Conservation (phyloP, 305 asterid species). For the Euphrasia arctica region DNA sequence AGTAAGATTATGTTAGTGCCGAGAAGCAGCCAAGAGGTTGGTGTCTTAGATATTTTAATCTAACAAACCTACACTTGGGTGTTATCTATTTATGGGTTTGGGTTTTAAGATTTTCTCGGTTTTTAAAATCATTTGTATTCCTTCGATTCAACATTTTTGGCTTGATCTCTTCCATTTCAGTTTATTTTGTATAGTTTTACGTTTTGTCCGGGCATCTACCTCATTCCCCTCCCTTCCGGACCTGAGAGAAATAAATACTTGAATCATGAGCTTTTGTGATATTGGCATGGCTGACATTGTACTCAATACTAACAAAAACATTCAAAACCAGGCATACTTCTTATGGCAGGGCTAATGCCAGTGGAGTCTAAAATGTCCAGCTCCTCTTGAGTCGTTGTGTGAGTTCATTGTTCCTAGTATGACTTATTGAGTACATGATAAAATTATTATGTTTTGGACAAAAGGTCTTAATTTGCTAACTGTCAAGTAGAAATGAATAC, state of each 20-base stretch:
- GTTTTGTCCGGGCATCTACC: not conserved
- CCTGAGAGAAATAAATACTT: not conserved
- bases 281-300: not conserved
- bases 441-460: not conserved
- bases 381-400: constrained; percentile 9
- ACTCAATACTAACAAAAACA: not conserved
- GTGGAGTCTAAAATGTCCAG: not conserved
- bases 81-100: constrained; percentile 7
- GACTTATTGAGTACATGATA: constrained; percentile 2
- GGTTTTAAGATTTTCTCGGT: not conserved
- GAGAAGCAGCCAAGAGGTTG: constrained; percentile 71
- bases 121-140: not conserved
- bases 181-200: not conserved
- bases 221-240: not conserved
- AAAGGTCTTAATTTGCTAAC: no score
- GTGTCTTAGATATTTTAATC: constrained; percentile 10
- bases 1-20: constrained; percentile 91
- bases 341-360: not conserved
- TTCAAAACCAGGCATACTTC: not conserved
- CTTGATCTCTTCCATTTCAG: not conserved
- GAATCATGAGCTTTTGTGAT: not conserved
- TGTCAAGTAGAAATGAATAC: constrained; percentile 12
- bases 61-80: not conserved
- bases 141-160: not conserved
- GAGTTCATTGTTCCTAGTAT: constrained; percentile 14